A percentile compares a stretch with the other conserved stretches of the same genome.
phyloP scores from a whole-genome alignment of 2,329 filamentous ascomycete genomes.

The Hymenoscyphus linearis region DNA sequence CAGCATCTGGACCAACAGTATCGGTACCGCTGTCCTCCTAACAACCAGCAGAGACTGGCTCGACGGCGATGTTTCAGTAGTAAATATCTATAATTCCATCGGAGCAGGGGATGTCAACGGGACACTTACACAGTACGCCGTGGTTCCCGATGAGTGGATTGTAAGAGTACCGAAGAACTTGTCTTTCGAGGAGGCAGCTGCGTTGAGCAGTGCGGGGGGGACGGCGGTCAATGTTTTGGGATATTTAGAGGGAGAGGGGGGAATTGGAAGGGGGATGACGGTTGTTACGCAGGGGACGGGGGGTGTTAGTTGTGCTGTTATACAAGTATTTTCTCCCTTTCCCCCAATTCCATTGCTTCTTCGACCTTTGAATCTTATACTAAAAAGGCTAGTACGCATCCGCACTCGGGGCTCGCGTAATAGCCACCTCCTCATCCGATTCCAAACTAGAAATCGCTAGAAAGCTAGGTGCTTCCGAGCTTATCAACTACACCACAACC shows the following conservation, averaged over 20 bases:
- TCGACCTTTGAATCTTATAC: too few relatives aligned
- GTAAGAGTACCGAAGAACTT: constrained; percentile 52
- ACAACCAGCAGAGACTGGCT: constrained; percentile 51
- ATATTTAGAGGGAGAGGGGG: too few relatives aligned
- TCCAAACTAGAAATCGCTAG: constrained; percentile 15
- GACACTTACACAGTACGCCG: constrained; percentile 51
- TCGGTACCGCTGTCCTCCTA: constrained; percentile 63
- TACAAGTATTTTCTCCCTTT: constrained; percentile 26
- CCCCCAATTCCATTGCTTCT: background rate
- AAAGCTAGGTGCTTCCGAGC: constrained; percentile 13
- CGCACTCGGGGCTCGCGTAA: constrained; percentile 37
- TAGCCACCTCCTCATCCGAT: constrained; percentile 17
- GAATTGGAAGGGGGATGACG: constrained; percentile 39
- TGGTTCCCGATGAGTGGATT: constrained; percentile 49
- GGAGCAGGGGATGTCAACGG: constrained; percentile 49
- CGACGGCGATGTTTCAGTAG: constrained; percentile 11
- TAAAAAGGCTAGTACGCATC: constrained; percentile 29
- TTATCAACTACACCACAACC: constrained; percentile 36
- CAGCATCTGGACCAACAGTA: constrained; percentile 40
- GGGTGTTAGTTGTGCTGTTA: constrained; percentile 39
- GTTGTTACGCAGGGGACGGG: constrained; percentile 50
- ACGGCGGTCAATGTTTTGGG: constrained; percentile 53
- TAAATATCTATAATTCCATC: constrained; percentile 42
- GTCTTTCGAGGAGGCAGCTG: constrained; percentile 51
- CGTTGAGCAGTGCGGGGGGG: constrained; percentile 53